Evolutionary conservation across 2,329 filamentous ascomycete genomes (phyloP), one percentile per base, ranked within the genome.

Genomic region (Fusarium veterinarium): DNA sequence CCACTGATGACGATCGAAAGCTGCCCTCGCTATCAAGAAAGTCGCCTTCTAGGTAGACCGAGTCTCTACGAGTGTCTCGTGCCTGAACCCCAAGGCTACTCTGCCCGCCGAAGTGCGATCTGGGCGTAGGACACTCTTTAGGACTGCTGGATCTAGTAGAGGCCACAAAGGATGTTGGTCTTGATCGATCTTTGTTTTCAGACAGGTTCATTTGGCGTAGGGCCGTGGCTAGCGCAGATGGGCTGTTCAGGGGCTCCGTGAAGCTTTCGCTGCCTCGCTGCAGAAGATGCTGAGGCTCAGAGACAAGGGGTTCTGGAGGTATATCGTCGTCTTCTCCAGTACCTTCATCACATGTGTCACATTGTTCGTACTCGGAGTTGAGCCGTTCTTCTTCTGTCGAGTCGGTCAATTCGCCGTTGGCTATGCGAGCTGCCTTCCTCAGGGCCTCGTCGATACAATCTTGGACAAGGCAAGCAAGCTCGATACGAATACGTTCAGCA

Each of bases 361-460:
- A 73, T 38, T 76, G 75, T 13, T 75, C 75, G 20, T 74, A 75
- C 23, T 77, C 70, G 9, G 69, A 67, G 17, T 82, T 80, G 13
- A 83, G 81, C 23, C 87, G 86, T 20, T 89, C 89, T 11, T 88
- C 88, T 49, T 90, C 89, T 31, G 88, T 86, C 3, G 94, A 95
- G 78, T 97, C 95, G 72, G 92, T 95, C 20, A 97, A 84, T 58
- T 95, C 91, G 16, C 95, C 95, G 46, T 93, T 91, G 49, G 94
- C 94, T 74, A 98, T 95, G 55, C 92, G 92, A 61, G 93, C 93
- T 59, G 96, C 95, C 82, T 98, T 98, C 73, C 90, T 90, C 82
- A 98, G 89, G 13, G 96, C 96, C 69, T 94, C 95, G 67, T 97
- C 92, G 58, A 99, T 97, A 80, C 96, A 99, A 76, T 98, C 94